phyloP scores from a whole-genome alignment of 116 monocot genomes.

The Iris pallida region DNA sequence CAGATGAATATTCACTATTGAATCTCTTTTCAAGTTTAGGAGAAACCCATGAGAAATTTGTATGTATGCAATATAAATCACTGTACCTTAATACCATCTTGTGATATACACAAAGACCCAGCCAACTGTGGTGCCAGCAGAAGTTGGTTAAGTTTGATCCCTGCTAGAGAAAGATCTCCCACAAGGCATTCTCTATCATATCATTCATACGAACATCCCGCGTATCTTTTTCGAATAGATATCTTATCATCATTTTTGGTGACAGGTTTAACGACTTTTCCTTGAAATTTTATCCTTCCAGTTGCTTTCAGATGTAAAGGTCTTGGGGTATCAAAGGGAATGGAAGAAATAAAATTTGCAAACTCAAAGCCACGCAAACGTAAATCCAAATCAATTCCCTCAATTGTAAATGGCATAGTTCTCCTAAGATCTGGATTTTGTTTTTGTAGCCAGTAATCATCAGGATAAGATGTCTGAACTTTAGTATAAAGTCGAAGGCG shows the following conservation, averaged over 20 bases:
- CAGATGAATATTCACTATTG: too few relatives aligned
- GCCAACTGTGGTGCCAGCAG: slow-evolving; percentile 84
- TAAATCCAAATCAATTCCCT: slow-evolving; percentile 88
- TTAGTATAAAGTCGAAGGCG: slow-evolving; percentile 82
- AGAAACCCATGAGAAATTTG: not conserved
- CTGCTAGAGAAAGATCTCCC: slow-evolving; percentile 86
- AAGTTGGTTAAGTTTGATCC: slow-evolving; percentile 91
- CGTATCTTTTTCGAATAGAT: slow-evolving; percentile 5
- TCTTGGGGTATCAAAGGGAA: slow-evolving; percentile 73
- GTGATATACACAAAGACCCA: slow-evolving; percentile 73
- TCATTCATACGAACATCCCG: slow-evolving; percentile 16
- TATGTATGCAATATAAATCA: not conserved
- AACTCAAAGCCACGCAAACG: slow-evolving; percentile 93
- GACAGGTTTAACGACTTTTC: slow-evolving; percentile 53
- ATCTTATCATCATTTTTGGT: slow-evolving; percentile 22
- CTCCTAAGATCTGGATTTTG: slow-evolving; percentile 18
- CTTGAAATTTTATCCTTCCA: slow-evolving; percentile 84
- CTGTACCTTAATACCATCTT: slow-evolving; percentile 62
- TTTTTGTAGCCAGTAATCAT: slow-evolving; percentile 31
- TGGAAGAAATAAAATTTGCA: slow-evolving; percentile 61
- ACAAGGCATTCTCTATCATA: slow-evolving; percentile 43
- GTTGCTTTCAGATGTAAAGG: slow-evolving; percentile 88
- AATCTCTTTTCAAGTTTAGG: not conserved
- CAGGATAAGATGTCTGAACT: slow-evolving; percentile 73
- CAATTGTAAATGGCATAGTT: slow-evolving; percentile 57